Base-by-base conservation (phyloP, 2,329 filamentous ascomycete species). In the Exophiala spinifera region DNA sequence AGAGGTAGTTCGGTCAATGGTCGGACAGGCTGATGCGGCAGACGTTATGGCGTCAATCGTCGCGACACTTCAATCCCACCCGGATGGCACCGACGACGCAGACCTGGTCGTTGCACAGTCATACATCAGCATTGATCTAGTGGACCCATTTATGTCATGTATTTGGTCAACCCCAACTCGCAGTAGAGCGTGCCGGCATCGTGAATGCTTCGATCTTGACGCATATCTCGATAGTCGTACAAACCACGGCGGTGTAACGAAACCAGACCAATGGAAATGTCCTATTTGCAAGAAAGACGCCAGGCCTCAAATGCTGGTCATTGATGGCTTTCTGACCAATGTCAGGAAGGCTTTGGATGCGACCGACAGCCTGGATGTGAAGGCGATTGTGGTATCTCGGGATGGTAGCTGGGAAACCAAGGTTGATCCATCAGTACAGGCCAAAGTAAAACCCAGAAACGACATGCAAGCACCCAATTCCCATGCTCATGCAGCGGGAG, bases 181-280 rank as follows among this genome's bases (percentile, higher is more conserved):
- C 23, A 85, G 89, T 21, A 73, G 65, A 6, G 63, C 69, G 2
- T 99, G 94, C 68, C 74, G 75, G 20, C 92, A 99, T 67, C 75
- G 86, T 33, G 89, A 96, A 66, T 96, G 91, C 67, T 96, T 97
- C 67, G 92, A 97, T 67, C 82, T 96, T 6, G 80, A 87, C 17
- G 91, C 82, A 1, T 97, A 89, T 75, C 79, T 99, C 7, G 70
- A 76, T 13, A 89, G 86, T 4, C 83, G 89, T 14, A 67, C 63
- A 19, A 70, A 67, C 20, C 72, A 68, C 39, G 77, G 78, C 42
- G 61, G 49, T 48, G 51, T 60, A 43, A 62, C 57, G 78, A 85
- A 61, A 82, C 81, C 7, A 78, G 89, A 94, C 64, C 81, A 82
- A 49, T 96, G 91, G 91, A 86, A 81, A 59, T 99, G 94, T 64